Evolutionary conservation across 805 yeast genomes (phyloP).

Genomic region (Wickerhamomyces alni): DNA sequence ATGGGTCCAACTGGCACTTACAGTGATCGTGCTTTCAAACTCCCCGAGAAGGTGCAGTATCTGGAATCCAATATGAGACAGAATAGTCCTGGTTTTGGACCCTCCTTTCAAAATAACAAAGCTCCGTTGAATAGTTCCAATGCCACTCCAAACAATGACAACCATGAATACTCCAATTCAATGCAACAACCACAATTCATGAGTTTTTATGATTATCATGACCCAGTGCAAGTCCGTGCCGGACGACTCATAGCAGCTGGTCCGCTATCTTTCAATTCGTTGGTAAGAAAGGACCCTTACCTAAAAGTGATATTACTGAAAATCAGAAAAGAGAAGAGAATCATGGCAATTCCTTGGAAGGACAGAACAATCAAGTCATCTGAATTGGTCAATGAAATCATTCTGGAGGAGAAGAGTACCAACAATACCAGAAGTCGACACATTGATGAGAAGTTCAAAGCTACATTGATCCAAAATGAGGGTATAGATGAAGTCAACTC

Average conservation of each 20-base stretch:
- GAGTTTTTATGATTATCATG: conserved; percentile 25
- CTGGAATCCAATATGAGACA: conserved; percentile 4
- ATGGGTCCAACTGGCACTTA: neutral
- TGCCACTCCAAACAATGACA: neutral
- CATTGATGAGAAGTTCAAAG: conserved; percentile 25
- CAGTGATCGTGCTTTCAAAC: neutral
- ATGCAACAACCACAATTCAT: conserved; percentile 7
- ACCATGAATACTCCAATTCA: neutral
- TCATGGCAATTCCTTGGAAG: conserved; percentile 4
- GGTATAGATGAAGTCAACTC: conserved; percentile 30
- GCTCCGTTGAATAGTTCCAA: neutral
- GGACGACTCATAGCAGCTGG: conserved; percentile 28
- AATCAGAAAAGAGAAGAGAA: conserved; percentile 24
- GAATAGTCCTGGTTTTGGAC: neutral
- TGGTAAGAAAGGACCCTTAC: conserved; percentile 26
- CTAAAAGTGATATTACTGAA: conserved; percentile 19
- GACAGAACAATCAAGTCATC: conserved; percentile 2
- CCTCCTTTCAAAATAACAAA: neutral
- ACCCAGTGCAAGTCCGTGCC: conserved; percentile 25
- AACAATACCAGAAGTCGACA: conserved; percentile 8
- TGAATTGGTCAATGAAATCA: conserved; percentile 15
- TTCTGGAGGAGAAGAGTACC: conserved; percentile 11
- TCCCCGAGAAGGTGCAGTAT: conserved; percentile 1
- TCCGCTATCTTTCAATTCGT: conserved; percentile 25
- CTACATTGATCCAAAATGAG: conserved; percentile 29